Conservation (phyloP, 1,284 basidiomycete species). For the Cutaneotrichosporon mucoides region DNA sequence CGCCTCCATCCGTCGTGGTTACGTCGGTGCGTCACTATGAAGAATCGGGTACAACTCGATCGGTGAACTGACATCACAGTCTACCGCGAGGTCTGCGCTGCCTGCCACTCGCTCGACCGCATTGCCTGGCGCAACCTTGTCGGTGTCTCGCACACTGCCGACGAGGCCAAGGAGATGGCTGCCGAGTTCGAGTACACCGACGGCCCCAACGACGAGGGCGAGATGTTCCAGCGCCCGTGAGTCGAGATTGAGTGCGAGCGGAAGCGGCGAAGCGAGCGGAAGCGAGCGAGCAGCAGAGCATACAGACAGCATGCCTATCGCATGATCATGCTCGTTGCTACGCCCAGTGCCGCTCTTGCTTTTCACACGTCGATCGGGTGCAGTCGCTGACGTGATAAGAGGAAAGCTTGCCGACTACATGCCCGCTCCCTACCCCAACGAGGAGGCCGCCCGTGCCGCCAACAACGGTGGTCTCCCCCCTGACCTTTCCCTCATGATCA, state of each 20-base stretch:
- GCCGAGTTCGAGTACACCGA: constrained; percentile 97
- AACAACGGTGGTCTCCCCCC: constrained; percentile 89
- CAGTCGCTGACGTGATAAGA: constrained; percentile 18
- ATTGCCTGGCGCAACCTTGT: constrained; percentile 99
- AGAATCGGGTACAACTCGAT: background rate
- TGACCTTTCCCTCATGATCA: constrained; percentile 94
- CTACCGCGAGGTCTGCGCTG: constrained; percentile 97
- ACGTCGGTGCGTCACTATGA: constrained; percentile 56
- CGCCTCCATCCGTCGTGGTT: constrained; percentile 87
- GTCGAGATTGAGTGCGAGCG: constrained; percentile 11
- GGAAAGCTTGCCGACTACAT: constrained; percentile 78
- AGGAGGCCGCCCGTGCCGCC: constrained; percentile 91
- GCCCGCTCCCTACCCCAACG: constrained; percentile 94
- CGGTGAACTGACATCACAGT: constrained; percentile 52
- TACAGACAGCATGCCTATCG: no score
- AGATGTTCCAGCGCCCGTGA: constrained; percentile 98
- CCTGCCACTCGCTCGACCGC: constrained; percentile 98
- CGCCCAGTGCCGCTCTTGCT: no score
- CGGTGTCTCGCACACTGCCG: constrained; percentile 92
- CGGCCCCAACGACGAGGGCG: constrained; percentile 89
- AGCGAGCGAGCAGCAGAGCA: no score
- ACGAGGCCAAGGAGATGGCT: constrained; percentile 88
- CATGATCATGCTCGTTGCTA: no score
- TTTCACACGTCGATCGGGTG: no score
- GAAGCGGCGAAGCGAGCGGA: no score